Evolutionary conservation across 306 rosid species (phyloP), one percentile per base, ranked within the genome.

Genomic region (Cucurbita maxima): DNA sequence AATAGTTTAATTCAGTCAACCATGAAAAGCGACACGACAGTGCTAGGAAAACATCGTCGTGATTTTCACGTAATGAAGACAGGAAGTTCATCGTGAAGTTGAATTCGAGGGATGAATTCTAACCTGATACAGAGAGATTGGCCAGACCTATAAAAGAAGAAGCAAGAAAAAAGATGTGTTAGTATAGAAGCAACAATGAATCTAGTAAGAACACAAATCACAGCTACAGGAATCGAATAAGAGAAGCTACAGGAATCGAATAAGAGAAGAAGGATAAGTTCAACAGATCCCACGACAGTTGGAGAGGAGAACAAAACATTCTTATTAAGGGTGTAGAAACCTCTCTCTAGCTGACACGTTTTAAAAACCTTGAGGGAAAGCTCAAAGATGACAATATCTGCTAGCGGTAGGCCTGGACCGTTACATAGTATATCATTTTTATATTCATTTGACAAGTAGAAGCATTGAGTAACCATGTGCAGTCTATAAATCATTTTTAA

Each of bases 41-140:
- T 15, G 15, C 3, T 56, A 73, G 43, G n/a, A 73, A 57, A 44
- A 43, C 2, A 25, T 25, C 10, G 14, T 58, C 50, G 71, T 7
- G 75, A 18, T 66, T 34, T 43, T 51, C 60, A 12, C 76, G 25
- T 22, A 20, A 30, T 59, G 59, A 76, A 15, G 66, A 72, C 41
- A 8, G 25, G 1, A 71, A 58, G 69, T 76, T 57, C 20, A 68
- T 61, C 16, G 72, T 37, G n/a, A 12, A 77, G 56, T 71, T 44
- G 30, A 71, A 38, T 56, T 43, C 52, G 70, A 22, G 84, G 67
- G 73, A 81, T 72, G 82, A 71, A 71, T 44, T 69, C 86, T 80
- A 79, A 94, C 98, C 98, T 89, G 97, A 77, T 76, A 89, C 76
- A 7, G 98, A 85, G 81, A 94, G 98, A 84, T 94, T 94, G 61